phyloP scores from a whole-genome alignment of 169 alveolate genomes.

The Cryptosporidium andersoni region DNA sequence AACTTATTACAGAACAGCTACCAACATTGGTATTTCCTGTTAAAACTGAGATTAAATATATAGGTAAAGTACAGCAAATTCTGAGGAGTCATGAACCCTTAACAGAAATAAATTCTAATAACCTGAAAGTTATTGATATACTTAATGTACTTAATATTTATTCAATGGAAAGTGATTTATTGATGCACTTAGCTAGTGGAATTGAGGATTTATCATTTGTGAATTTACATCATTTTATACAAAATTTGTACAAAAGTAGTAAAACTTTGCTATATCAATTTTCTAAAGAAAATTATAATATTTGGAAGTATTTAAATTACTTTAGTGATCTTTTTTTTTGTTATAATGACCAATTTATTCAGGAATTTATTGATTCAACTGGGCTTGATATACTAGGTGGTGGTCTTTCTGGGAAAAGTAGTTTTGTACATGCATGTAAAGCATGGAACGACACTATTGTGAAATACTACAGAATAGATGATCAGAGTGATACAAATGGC shows the following conservation, averaged over 20 bases:
- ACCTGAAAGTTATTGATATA: too few relatives aligned
- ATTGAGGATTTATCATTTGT: not conserved
- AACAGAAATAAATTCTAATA: too few relatives aligned
- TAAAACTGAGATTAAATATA: conserved; percentile 16
- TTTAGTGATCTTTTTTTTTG: conserved; percentile 42
- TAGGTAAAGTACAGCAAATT: conserved; percentile 13
- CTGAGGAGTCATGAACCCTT: not conserved
- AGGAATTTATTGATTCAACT: conserved; percentile 41
- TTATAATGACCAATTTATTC: conserved; percentile 22
- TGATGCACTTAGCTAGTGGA: too few relatives aligned
- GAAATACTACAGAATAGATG: conserved; percentile 2
- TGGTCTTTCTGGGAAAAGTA: not conserved
- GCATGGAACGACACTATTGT: conserved; percentile 30
- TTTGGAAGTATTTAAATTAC: not conserved
- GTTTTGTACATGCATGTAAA: not conserved
- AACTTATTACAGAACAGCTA: not conserved
- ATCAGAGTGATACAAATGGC: not conserved
- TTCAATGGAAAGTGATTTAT: too few relatives aligned
- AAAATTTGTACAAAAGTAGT: not conserved
- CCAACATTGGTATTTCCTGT: conserved; percentile 11
- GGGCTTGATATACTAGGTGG: conserved; percentile 1
- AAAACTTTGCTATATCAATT: not conserved
- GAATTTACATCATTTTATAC: not conserved
- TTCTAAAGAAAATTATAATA: conserved; percentile 8
- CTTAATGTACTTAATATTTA: too few relatives aligned